Conservation (phyloP, 2,329 filamentous ascomycete species). For the Endoconidiophora polonica region DNA sequence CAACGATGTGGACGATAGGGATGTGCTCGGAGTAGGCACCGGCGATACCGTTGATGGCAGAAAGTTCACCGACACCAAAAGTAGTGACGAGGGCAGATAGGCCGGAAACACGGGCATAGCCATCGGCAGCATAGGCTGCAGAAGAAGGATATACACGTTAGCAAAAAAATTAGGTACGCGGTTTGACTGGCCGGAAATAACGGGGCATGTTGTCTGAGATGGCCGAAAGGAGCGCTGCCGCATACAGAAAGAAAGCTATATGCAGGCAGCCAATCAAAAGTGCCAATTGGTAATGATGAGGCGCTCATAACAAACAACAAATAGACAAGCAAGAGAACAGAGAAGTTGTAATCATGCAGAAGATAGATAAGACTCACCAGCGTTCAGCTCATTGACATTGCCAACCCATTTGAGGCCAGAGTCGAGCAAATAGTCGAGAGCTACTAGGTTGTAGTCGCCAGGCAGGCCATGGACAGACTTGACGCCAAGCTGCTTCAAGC, state of each 20-base stretch:
- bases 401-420: conserved; percentile 47
- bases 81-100: conserved; percentile 57
- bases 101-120: conserved; percentile 57
- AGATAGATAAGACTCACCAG: conserved; percentile 30
- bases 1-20: conserved; percentile 53
- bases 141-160: conserved; percentile 14
- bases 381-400: conserved; percentile 59
- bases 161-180: neutral
- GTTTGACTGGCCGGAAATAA: neutral
- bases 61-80: conserved; percentile 61
- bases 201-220: neutral
- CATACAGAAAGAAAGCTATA: neutral
- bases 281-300: too few relatives aligned
- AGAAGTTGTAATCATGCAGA: neutral
- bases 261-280: neutral
- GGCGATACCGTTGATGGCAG: conserved; percentile 55
- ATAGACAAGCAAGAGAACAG: neutral
- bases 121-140: conserved; percentile 60
- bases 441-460: conserved; percentile 55
- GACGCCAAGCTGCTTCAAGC: conserved; percentile 47
- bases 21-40: conserved; percentile 60
- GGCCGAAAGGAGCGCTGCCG: neutral
- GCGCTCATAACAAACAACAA: neutral
- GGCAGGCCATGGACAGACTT: conserved; percentile 52
- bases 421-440: conserved; percentile 48